A percentile compares a stretch with the other conserved stretches of the same genome.
Evolutionary conservation across 2,329 filamentous ascomycete genomes (phyloP).

Genomic region (Dissoconium aciculare): DNA sequence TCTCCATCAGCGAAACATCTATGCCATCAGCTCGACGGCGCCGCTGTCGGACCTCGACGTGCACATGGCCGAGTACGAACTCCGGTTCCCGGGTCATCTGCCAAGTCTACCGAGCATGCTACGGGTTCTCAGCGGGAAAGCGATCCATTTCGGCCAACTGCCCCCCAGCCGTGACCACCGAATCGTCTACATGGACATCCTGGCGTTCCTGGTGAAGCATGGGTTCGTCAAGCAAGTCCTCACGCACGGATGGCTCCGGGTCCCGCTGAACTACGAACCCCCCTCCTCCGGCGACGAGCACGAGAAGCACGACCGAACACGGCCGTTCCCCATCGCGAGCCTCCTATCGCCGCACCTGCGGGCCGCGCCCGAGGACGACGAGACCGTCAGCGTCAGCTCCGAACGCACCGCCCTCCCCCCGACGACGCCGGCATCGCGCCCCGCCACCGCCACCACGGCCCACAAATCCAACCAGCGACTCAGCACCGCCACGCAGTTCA

Average conservation of each 20-base stretch:
- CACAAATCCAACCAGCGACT: constrained; percentile 3
- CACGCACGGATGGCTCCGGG: constrained; percentile 66
- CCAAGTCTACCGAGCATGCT: constrained; percentile 77
- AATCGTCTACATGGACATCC: constrained; percentile 71
- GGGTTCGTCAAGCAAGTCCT: constrained; percentile 90
- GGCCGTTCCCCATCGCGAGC: constrained; percentile 7
- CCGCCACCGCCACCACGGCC: background rate
- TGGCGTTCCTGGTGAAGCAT: constrained; percentile 83
- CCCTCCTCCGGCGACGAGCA: background rate
- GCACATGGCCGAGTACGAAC: constrained; percentile 58
- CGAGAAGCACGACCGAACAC: background rate
- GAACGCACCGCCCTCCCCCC: constrained; percentile 15
- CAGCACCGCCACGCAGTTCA: constrained; percentile 3
- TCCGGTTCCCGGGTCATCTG: constrained; percentile 59
- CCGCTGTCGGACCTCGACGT: constrained; percentile 56
- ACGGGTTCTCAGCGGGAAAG: constrained; percentile 63
- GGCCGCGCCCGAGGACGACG: constrained; percentile 14
- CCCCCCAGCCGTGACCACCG: constrained; percentile 81
- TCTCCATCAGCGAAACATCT: constrained; percentile 75
- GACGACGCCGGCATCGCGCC: background rate
- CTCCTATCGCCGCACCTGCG: constrained; percentile 15
- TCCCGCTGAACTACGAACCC: constrained; percentile 38
- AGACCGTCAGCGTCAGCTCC: constrained; percentile 15
- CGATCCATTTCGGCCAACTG: constrained; percentile 67
- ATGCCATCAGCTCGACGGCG: constrained; percentile 82